A percentile compares a stretch with the other conserved stretches of the same genome.
phyloP scores from a whole-genome alignment of 2,329 filamentous ascomycete species.

The Lithohypha guttulata region DNA sequence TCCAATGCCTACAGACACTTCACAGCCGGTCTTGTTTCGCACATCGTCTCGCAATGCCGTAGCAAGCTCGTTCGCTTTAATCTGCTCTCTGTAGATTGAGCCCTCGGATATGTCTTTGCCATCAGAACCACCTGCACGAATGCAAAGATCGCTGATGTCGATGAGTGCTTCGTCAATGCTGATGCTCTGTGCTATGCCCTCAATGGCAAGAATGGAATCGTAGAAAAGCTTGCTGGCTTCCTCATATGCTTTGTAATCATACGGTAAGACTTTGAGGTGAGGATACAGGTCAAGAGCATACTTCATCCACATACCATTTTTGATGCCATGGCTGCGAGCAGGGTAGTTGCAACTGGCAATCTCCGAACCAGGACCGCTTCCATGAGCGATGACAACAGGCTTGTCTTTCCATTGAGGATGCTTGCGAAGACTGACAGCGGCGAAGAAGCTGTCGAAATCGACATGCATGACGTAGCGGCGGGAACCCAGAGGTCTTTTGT shows the following conservation, averaged over 20 bases:
- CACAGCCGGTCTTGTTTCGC: conserved; percentile 65
- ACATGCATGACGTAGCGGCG: conserved; percentile 85
- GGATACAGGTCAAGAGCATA: conserved; percentile 71
- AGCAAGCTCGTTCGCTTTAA: conserved; percentile 63
- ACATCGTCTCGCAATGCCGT: conserved; percentile 56
- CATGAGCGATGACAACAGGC: conserved; percentile 81
- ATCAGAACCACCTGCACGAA: conserved; percentile 54
- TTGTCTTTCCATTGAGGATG: conserved; percentile 65
- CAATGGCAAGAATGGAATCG: conserved; percentile 65
- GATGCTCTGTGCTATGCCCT: conserved; percentile 83
- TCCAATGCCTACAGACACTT: conserved; percentile 87
- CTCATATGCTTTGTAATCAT: conserved; percentile 92
- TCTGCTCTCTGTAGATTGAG: conserved; percentile 66
- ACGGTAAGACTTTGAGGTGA: conserved; percentile 78
- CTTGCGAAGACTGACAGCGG: conserved; percentile 74
- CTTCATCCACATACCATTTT: conserved; percentile 99
- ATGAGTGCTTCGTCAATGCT: conserved; percentile 92
- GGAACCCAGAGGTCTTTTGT: conserved; percentile 49
- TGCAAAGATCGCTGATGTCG: conserved; percentile 64
- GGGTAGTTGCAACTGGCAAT: conserved; percentile 97
- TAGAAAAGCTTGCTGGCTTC: conserved; percentile 84
- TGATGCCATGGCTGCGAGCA: conserved; percentile 73
- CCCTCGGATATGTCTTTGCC: conserved; percentile 56
- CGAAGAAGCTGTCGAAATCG: conserved; percentile 98
- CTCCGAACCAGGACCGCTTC: conserved; percentile 73